Base-by-base conservation (phyloP, 257 asterid species). In the Striga asiatica region DNA sequence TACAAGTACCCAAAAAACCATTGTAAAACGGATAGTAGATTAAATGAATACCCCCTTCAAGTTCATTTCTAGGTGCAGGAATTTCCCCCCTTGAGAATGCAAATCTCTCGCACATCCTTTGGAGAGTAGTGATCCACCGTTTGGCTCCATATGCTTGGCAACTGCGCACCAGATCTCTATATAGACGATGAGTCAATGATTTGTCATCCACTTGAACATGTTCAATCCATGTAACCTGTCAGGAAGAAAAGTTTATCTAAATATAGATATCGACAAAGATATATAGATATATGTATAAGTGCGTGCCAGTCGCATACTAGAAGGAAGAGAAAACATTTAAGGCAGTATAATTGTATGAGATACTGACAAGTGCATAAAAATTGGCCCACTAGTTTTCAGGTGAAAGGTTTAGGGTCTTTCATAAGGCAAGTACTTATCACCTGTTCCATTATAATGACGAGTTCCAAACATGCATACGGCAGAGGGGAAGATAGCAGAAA, bases 201-300 rank as follows among this genome's bases (percentile, higher is more conserved):
- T 75, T 80, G 52, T 81, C 95, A 12, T 82, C 86, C 56, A 84
- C 89, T 75, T 88, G 84, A 53, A 84, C 83, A 58, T 84, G 94
- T 45, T 84, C 97, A 3, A 88, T 51, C 97, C 97, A 88, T 52
- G 88, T 78, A 39, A 88, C 79, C 97, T 88, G 53, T 12, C 5
- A 55, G 51, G 35, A 10, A 5, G 35, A 51, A 10, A 32, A 20
- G 14, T 6, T 0, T 38, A 6, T 38, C 2, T 38, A 14, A n/a
- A 43, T 43, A 13, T 19, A 43, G n/a, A n/a, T n/a, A n/a, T n/a
- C n/a, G n/a, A n/a, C n/a, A n/a, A n/a, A n/a, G n/a, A 34, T 34
- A 9, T 34, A 34, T 34, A 43, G 0, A 16, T 43, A 14, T 38
- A 10, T 38, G 18, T 43, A 43, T 43, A 5, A 7, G 18, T 38